Base-by-base conservation (phyloP, 148 eudicot species). In the Rhododendron molle region DNA sequence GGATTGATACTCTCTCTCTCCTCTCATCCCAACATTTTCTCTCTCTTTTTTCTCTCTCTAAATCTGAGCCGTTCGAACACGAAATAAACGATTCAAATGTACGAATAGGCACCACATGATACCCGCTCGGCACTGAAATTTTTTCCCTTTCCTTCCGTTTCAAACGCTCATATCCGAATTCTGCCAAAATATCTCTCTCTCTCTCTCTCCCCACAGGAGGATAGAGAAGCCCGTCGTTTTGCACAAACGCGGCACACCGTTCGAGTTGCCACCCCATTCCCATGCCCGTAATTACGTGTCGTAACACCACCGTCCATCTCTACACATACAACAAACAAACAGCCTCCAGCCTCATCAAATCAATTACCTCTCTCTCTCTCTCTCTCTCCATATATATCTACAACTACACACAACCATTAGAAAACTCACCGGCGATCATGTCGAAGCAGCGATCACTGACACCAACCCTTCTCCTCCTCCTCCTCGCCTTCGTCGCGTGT, bases 231-330 rank as follows among this genome's bases (percentile, higher is more conserved):
- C 58, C 69, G 87, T 86, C 87, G 74, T 86, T 82, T 86, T 74
- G 79, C 38, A 30, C 43, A 88, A 86, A 88, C 88, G 90, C 90
- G 88, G 90, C 90, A 86, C 38, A 40, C 88, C 88, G 86, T 83
- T 86, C 30, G 85, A n/a, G 82, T 58, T 88, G 87, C 69, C 83
- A 38, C 83, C 54, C 69, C n/a, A 38, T 21, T 28, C 76, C 7
- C 49, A 78, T 34, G 11, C 15, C 83, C 15, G 56, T 11, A 26
- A 58, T 72, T 79, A 88, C 90, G 88, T 88, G 86, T 83, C 86
- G 73, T 83, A 76, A 76, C 78, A 32, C 49, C 80, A 34, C 83
- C 79, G 26, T 32, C 40, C 76, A 1, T 16, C 5, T 47, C 49
- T 46, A 46, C 49, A 46, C 9, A 46, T 46, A 7, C 49, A 46